Evolutionary conservation across 2,329 filamentous ascomycete species (phyloP).

Genomic region (Botrytis galanthina): DNA sequence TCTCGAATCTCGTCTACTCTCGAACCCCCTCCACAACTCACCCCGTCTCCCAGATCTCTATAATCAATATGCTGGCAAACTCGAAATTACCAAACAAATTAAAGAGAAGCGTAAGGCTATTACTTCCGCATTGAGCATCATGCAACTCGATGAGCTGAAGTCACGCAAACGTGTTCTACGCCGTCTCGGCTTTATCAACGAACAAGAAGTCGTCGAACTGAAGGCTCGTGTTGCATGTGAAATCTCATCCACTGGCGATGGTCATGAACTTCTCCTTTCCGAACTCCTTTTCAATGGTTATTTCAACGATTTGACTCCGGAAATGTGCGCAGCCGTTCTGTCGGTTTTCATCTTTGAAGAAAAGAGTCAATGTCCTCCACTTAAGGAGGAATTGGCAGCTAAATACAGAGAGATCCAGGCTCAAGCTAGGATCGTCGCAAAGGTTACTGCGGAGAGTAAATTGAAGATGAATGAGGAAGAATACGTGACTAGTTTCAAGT

Average conservation of each 20-base stretch:
- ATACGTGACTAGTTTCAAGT: slow-evolving; percentile 86
- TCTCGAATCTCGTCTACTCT: slow-evolving; percentile 81
- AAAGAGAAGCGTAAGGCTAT: slow-evolving; percentile 89
- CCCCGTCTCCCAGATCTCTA: slow-evolving; percentile 81
- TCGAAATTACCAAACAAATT: slow-evolving; percentile 72
- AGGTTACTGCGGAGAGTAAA: slow-evolving; percentile 93
- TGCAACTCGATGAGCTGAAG: slow-evolving; percentile 94
- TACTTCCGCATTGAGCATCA: slow-evolving; percentile 76
- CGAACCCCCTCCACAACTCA: slow-evolving; percentile 89
- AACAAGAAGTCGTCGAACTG: slow-evolving; percentile 89
- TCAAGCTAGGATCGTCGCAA: slow-evolving; percentile 84
- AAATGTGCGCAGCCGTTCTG: slow-evolving; percentile 80
- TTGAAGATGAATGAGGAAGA: slow-evolving; percentile 92
- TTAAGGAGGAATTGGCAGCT: slow-evolving; percentile 83
- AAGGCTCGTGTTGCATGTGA: slow-evolving; percentile 98
- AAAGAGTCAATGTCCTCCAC: slow-evolving; percentile 73
- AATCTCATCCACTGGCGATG: slow-evolving; percentile 78
- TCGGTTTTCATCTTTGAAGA: slow-evolving; percentile 98
- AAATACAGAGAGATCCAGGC: slow-evolving; percentile 82
- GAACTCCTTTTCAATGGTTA: slow-evolving; percentile 96
- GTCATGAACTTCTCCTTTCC: slow-evolving; percentile 88
- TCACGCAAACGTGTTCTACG: slow-evolving; percentile 92
- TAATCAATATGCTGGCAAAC: slow-evolving; percentile 81
- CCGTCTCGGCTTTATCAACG: slow-evolving; percentile 92
- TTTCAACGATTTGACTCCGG: slow-evolving; percentile 92